A percentile compares a stretch with the other conserved stretches of the same genome.
These are phyloP conservation scores for Nadsonia fulvescens DNA, from an alignment of 805 yeast species.

Conservation along the genomic window DNA sequence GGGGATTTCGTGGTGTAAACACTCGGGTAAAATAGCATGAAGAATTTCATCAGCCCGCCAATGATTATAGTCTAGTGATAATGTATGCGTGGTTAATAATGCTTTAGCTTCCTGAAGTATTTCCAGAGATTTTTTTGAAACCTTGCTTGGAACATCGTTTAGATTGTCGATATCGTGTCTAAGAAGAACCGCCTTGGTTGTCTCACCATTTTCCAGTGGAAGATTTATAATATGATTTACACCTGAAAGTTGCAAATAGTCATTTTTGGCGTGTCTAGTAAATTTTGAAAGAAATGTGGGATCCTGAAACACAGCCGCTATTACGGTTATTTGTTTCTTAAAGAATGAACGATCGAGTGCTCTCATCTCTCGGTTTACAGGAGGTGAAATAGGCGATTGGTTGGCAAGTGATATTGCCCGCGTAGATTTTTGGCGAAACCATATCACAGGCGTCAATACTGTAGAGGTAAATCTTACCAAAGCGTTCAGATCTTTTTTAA, in stretches of 20 bases:
- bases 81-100: conserved; percentile 31
- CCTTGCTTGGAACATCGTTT: conserved; percentile 20
- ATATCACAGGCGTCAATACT: no score
- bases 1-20: conserved; percentile 55
- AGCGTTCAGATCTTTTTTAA: no score
- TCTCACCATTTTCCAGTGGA: conserved; percentile 11
- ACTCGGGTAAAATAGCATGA: conserved; percentile 56
- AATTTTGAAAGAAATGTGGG: conserved; percentile 42
- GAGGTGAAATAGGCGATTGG: no score
- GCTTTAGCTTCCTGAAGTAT: conserved; percentile 32
- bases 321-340: conserved; percentile 33
- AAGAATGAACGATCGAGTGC: conserved; percentile 52
- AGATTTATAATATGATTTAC: conserved; percentile 47
- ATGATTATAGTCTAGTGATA: conserved; percentile 49
- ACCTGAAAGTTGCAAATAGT: conserved; percentile 52
- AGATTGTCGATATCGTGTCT: conserved; percentile 29
- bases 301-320: conserved; percentile 54
- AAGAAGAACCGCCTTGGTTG: conserved; percentile 42
- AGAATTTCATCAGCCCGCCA: conserved; percentile 88
- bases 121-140: conserved; percentile 27
- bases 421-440: no score
- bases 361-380: conserved; percentile 46
- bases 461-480: no score
- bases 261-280: conserved; percentile 37
- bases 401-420: no score